phyloP scores from a whole-genome alignment of 805 yeast species.

The Ogataea neopini region DNA sequence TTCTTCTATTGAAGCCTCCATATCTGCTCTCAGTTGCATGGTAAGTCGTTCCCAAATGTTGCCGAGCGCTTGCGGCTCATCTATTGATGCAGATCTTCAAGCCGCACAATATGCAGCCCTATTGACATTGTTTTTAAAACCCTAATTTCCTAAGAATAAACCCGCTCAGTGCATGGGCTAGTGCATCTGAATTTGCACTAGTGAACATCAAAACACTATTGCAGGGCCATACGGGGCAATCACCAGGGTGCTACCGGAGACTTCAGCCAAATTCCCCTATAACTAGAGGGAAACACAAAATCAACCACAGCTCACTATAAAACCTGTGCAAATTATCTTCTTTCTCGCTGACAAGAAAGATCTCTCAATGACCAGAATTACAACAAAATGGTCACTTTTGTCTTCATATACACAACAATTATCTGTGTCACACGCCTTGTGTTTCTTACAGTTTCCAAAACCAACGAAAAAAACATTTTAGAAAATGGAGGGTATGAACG shows the following conservation, averaged over 20 bases:
- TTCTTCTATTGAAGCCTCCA: too few relatives aligned
- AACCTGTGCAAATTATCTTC: too few relatives aligned
- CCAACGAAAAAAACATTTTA: constrained; percentile 13
- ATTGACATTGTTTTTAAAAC: neutral
- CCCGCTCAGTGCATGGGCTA: neutral
- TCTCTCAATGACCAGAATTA: neutral
- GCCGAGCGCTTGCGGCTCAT: neutral
- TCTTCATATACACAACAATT: neutral
- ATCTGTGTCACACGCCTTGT: neutral
- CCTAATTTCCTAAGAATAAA: neutral
- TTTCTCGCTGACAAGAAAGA: neutral
- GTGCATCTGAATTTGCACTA: neutral
- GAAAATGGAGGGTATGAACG: constrained; percentile 16
- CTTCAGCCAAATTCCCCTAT: too few relatives aligned
- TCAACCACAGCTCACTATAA: too few relatives aligned
- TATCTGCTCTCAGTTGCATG: neutral
- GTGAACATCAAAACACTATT: too few relatives aligned
- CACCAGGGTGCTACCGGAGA: too few relatives aligned
- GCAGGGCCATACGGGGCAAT: too few relatives aligned
- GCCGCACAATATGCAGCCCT: neutral
- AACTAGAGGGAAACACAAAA: too few relatives aligned
- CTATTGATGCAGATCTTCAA: neutral
- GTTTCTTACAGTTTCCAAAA: constrained; percentile 10
- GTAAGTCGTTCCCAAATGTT: neutral
- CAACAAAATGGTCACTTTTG: neutral